phyloP scores from a whole-genome alignment of 2,329 filamentous ascomycete genomes.

The Nothophoma quercina region DNA sequence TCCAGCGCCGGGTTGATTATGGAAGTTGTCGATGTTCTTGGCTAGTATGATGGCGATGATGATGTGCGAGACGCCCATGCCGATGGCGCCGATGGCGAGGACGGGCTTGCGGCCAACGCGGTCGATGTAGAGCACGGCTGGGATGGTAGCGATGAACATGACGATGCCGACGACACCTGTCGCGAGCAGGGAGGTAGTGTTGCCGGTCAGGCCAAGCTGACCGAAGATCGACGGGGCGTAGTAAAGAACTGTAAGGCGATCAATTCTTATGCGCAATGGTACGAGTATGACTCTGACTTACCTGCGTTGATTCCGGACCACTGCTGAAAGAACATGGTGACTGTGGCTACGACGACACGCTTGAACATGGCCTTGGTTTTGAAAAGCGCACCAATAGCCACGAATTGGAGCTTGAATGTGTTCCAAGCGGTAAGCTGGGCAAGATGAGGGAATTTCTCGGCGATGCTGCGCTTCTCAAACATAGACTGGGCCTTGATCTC shows the following conservation, averaged over 20 bases:
- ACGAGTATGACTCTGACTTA: background rate
- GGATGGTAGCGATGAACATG: constrained; percentile 71
- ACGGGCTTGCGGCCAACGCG: constrained; percentile 70
- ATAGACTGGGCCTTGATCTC: constrained; percentile 81
- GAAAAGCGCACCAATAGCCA: constrained; percentile 71
- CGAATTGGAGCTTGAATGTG: constrained; percentile 68
- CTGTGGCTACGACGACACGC: constrained; percentile 68
- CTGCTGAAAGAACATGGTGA: constrained; percentile 59
- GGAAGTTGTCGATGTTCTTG: constrained; percentile 66
- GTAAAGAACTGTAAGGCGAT: constrained; percentile 45
- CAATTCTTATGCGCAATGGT: too few species aligned
- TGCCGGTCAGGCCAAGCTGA: constrained; percentile 55
- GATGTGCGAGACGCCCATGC: constrained; percentile 74
- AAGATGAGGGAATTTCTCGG: constrained; percentile 72
- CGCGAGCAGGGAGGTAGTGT: constrained; percentile 66
- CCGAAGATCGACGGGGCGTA: constrained; percentile 61
- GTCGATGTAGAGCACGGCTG: constrained; percentile 71
- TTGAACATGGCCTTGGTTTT: constrained; percentile 71
- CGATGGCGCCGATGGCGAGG: constrained; percentile 69
- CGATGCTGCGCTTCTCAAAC: constrained; percentile 75
- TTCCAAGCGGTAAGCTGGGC: constrained; percentile 64
- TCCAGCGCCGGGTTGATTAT: constrained; percentile 65
- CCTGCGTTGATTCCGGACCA: constrained; percentile 59
- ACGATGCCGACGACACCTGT: constrained; percentile 76
- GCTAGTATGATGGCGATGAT: constrained; percentile 76